Base-by-base conservation (phyloP, 2,329 filamentous ascomycete species). In the Penicillium psychrosexuale region DNA sequence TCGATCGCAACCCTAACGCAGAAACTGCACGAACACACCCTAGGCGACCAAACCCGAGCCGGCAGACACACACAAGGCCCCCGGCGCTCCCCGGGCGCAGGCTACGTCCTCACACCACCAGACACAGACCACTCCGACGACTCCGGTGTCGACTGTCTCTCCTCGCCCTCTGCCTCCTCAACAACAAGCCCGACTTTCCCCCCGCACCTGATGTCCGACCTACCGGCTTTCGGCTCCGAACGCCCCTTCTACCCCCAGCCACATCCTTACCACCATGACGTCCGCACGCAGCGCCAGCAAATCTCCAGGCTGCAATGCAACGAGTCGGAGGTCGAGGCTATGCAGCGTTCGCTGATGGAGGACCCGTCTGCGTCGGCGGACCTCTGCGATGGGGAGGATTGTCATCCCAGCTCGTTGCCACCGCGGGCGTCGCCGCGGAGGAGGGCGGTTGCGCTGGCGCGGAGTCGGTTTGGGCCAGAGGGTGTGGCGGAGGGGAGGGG, bases 91-190 rank as follows among this genome's bases (percentile, higher is more conserved):
- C 24, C 24, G 3, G 43, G 43, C 34, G 31, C 42, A 15, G 66
- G 62, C 24, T 71, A 70, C 40, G 61, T 73, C 55, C 62, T 74
- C 19, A 74, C 72, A 1, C 70, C 71, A 4, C 71, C 72, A 7
- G 71, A 72, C 53, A 73, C 70, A 19, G 72, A 73, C 57, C 68
- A 69, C 31, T 43, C 39, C 5, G 52, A 54, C n/a, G 70, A 73
- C 43, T 70, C 72, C n/a, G 68, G 72, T 37, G 65, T 67, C 17
- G 46, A 62, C 30, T 64, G 61, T 58, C 78, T 78, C 69, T 88
- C 84, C 45, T 77, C 77, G 5, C 78, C 73, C 55, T 85, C 80
- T 56, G 87, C 89, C 53, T 85, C 67, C 58, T 47, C 66, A 61
- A 61, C 68, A 58, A 17, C 69, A 56, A 69, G 63, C 22, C 67